A percentile compares a stretch with the other conserved stretches of the same genome.
These are phyloP conservation scores for Hypholoma fasciculare DNA, from an alignment of 768 basidiomycete genomes.

Conservation along the genomic window DNA sequence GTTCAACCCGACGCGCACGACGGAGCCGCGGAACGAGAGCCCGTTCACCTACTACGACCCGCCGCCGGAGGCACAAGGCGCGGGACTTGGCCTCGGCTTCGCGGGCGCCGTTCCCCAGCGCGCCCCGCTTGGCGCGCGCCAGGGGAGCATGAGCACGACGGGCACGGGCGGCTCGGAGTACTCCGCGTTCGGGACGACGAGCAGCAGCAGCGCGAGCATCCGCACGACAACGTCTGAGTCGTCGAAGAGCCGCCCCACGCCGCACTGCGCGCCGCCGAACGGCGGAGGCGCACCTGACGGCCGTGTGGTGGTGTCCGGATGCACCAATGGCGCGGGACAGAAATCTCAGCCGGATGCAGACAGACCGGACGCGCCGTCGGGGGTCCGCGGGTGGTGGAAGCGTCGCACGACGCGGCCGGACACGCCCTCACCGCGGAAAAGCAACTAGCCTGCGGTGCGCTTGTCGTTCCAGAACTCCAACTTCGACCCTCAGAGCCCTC, in stretches of 20 bases:
- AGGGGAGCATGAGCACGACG: conserved; percentile 3
- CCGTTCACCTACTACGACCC: conserved; percentile 45
- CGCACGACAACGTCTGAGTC: conserved; percentile 15
- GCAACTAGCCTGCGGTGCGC: too few relatives aligned
- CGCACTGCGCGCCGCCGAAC: neutral
- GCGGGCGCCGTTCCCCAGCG: neutral
- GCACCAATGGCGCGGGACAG: conserved; percentile 1
- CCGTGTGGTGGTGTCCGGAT: conserved; percentile 14
- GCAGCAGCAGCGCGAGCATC: conserved; percentile 23
- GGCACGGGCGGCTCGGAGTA: neutral
- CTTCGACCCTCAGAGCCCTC: too few relatives aligned
- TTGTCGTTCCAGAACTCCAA: too few relatives aligned
- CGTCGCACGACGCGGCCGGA: conserved; percentile 7
- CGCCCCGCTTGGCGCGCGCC: conserved; percentile 7
- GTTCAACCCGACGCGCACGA: conserved; percentile 69
- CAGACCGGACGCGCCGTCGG: neutral
- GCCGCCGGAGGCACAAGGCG: neutral
- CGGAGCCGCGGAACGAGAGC: conserved; percentile 33
- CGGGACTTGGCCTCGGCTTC: neutral
- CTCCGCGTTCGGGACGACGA: conserved; percentile 17
- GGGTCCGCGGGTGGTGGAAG: conserved; percentile 19
- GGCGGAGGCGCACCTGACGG: conserved; percentile 15
- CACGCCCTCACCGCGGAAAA: too few relatives aligned
- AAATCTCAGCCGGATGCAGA: neutral
- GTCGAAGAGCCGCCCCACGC: conserved; percentile 6